Evolutionary conservation across 2,329 filamentous ascomycete species (phyloP), one percentile per base, ranked within the genome.

Genomic region (Rhynchosporium graminicola): DNA sequence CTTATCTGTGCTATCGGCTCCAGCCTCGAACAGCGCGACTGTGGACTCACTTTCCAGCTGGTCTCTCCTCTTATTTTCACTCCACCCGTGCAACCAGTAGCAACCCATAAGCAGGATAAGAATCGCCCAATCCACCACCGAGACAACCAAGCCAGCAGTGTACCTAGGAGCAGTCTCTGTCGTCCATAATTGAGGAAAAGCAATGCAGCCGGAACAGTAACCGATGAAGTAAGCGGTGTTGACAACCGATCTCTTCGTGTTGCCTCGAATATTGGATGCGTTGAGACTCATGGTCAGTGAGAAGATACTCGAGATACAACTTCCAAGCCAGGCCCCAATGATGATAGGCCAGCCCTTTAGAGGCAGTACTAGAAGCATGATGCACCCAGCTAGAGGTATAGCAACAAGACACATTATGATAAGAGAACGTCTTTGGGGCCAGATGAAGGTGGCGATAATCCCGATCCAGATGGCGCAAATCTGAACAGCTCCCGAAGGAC

Each of bases 161-260:
- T 67, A 67, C 42, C 63, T 26, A 10, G 64, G 60, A 3, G 12
- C 78, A 71, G 10, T 80, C 78, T 54, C 71, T 80, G 58, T 54
- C 15, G 45, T 28, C 58, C 80, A 82, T 0, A 81, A 73, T 68
- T 83, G 80, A n/a, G 80, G 80, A 0, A 72, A 71, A 0, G 73
- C 78, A 58, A 81, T 80, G 66, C 78, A 78, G 1, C 78, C 79
- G 4, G 75, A 77, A 48, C 77, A 80, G 67, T 82, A 82, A 0
- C 78, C 79, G 31, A 82, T 78, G 70, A 82, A 82, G 69, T 81
- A 82, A 68, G 81, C 74, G 4, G 77, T 75, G 57, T 77, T 80
- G 33, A 80, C 77, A 3, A 79, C 72, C 8, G 79, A 73, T 3
- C 78, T 77, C 67, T 82, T 83, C 0, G 80, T 82, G 68, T 82